Conservation (phyloP, 768 basidiomycete species). For the Boletus rex-veris region DNA sequence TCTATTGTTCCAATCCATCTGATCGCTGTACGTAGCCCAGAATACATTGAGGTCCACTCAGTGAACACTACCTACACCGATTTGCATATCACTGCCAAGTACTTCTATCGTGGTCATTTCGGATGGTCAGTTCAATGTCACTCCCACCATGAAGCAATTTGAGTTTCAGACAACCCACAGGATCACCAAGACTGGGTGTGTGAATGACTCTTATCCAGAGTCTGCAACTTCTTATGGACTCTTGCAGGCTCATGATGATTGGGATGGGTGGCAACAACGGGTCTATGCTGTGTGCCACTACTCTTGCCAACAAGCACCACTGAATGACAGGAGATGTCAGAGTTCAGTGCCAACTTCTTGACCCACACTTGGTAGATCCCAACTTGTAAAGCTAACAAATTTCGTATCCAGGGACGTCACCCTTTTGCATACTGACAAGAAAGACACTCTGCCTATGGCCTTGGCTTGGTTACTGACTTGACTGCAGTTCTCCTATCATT, state of each 20-base stretch:
- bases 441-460: no score
- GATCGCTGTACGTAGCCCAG: conserved; percentile 74
- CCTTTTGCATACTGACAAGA: no score
- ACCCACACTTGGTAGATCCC: no score
- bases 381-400: no score
- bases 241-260: conserved; percentile 85
- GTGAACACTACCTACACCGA: conserved; percentile 79
- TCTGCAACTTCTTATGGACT: neutral
- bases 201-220: conserved; percentile 15
- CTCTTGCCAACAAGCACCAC: conserved; percentile 95
- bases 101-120: conserved; percentile 66
- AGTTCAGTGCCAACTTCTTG: no score
- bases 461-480: no score
- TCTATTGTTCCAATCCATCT: conserved; percentile 73
- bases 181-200: conserved; percentile 90
- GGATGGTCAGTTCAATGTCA: conserved; percentile 74
- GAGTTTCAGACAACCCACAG: conserved; percentile 89
- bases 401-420: no score
- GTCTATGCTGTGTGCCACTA: conserved; percentile 87
- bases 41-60: conserved; percentile 76
- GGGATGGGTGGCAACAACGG: conserved; percentile 98
- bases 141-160: conserved; percentile 73
- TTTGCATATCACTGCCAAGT: conserved; percentile 80
- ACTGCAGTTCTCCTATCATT: no score
- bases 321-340: no score